Percentiles rank a stretch among this genome's conserved stretches.
phyloP scores from a whole-genome alignment of 345 rosid genomes.

The Boechera divaricarpa region DNA sequence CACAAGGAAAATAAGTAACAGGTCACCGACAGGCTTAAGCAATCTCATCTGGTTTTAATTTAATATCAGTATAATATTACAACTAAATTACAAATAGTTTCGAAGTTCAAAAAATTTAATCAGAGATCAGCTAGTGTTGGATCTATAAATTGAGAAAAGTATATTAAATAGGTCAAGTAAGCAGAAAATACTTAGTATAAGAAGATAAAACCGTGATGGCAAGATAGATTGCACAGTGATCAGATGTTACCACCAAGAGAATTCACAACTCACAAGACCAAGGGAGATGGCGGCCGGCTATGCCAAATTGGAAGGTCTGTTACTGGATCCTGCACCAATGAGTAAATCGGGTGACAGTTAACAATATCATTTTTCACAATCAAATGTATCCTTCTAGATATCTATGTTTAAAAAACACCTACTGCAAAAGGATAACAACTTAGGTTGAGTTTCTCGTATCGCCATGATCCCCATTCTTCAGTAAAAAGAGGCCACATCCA shows the following conservation, averaged over 20 bases:
- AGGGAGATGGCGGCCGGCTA: slow-evolving; percentile 63
- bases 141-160: slow-evolving; percentile 1
- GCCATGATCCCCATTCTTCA: slow-evolving; percentile 84
- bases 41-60: not conserved
- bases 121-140: not conserved
- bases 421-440: slow-evolving; percentile 84
- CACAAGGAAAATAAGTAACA: slow-evolving; percentile 33
- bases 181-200: slow-evolving; percentile 1
- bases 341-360: slow-evolving; percentile 4
- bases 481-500: slow-evolving; percentile 98
- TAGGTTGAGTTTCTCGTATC: slow-evolving; percentile 71
- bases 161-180: not conserved
- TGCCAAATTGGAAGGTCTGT: slow-evolving; percentile 84
- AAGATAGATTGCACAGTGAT: slow-evolving; percentile 15
- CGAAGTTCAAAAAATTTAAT: not conserved
- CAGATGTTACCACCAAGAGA: slow-evolving; percentile 22
- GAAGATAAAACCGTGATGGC: slow-evolving; percentile 9
- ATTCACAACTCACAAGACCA: slow-evolving; percentile 65
- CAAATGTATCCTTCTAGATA: not conserved
- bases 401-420: slow-evolving; percentile 34
- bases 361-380: not conserved
- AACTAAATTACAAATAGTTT: not conserved
- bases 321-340: slow-evolving; percentile 77
- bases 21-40: slow-evolving; percentile 6
- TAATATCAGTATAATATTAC: not conserved